Conservation (phyloP, 2,329 filamentous ascomycete genomes). For the Helotiales sp. region DNA sequence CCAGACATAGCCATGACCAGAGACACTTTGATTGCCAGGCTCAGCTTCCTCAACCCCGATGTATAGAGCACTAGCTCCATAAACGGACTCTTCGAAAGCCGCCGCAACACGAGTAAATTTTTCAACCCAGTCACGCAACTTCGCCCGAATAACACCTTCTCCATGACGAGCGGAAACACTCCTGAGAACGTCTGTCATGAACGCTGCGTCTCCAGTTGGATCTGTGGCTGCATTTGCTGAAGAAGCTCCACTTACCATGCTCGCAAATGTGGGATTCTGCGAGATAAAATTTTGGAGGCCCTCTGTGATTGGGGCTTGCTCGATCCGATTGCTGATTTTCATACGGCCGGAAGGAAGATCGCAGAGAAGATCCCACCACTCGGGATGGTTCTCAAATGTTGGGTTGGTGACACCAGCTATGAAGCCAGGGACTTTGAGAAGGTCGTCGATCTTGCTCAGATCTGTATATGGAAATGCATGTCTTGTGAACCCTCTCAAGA, state of each 20-base stretch:
- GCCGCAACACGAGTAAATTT: constrained; percentile 92
- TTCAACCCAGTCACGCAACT: constrained; percentile 92
- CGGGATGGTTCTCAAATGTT: constrained; percentile 88
- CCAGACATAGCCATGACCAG: constrained; percentile 96
- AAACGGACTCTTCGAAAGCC: constrained; percentile 93
- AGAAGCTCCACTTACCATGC: constrained; percentile 44
- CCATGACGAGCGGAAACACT: constrained; percentile 86
- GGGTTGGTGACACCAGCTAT: constrained; percentile 98
- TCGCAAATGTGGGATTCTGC: constrained; percentile 61
- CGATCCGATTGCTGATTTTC: constrained; percentile 90
- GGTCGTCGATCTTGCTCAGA: constrained; percentile 94
- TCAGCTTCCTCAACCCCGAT: constrained; percentile 76
- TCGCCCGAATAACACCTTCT: constrained; percentile 84
- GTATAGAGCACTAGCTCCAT: constrained; percentile 86
- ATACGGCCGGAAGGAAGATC: constrained; percentile 89
- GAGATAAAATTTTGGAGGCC: constrained; percentile 87
- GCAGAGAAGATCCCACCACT: constrained; percentile 98
- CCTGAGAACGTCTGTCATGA: constrained; percentile 82
- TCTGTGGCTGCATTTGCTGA: constrained; percentile 33
- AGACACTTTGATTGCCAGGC: constrained; percentile 55
- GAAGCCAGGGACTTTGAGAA: constrained; percentile 94
- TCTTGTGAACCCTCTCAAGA: constrained; percentile 90
- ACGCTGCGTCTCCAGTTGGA: constrained; percentile 80
- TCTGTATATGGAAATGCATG: constrained; percentile 98
- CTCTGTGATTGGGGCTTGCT: constrained; percentile 77